Conservation (phyloP, 495 filamentous ascomycete genomes). For the Xylaria longipes region DNA sequence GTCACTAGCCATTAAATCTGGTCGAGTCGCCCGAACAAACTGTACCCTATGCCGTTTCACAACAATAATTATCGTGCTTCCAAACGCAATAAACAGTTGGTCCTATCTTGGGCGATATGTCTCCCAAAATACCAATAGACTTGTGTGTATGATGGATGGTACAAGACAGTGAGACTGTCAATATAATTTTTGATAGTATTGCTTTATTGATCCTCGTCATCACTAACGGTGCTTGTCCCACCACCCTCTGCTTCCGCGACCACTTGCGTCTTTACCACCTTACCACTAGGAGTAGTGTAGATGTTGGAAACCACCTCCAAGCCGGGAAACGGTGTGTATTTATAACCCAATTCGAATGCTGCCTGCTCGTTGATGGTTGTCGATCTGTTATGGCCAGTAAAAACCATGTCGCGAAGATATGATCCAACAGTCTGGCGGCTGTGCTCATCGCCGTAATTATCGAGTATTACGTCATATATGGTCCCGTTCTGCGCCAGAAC, state of each 20-base stretch:
- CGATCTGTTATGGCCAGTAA: constrained; percentile 59
- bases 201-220: constrained; percentile 34
- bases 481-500: constrained; percentile 60
- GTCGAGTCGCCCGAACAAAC: no score
- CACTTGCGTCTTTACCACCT: constrained; percentile 56
- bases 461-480: constrained; percentile 58
- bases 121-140: neutral
- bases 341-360: constrained; percentile 56
- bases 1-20: no score
- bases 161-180: neutral
- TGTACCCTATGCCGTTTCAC: no score
- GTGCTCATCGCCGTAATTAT: constrained; percentile 57
- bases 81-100: no score
- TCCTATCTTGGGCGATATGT: no score
- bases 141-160: neutral
- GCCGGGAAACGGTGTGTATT: constrained; percentile 59
- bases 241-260: constrained; percentile 58
- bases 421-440: constrained; percentile 50
- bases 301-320: constrained; percentile 54
- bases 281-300: constrained; percentile 53
- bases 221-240: constrained; percentile 55
- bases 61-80: no score
- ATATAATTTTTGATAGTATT: neutral
- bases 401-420: constrained; percentile 57
- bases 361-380: constrained; percentile 50